Evolutionary conservation across 306 rosid genomes (phyloP).

Genomic region (Abrus pulchellus): DNA sequence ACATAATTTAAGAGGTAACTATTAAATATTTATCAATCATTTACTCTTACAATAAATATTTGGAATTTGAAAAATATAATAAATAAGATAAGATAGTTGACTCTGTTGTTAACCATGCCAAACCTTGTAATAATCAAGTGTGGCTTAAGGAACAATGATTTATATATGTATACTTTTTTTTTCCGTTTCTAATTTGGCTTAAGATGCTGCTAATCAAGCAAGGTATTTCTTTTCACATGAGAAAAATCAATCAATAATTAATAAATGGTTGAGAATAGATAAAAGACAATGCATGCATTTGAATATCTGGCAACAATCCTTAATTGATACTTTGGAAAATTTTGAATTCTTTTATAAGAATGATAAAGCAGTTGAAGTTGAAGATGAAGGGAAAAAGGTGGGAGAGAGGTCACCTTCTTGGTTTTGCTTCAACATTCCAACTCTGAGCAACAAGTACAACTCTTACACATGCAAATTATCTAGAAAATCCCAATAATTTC

Average conservation of each 20-base stretch:
- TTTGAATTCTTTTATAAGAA: not conserved
- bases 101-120: conserved; percentile 1
- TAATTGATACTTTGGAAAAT: not conserved
- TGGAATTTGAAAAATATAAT: not conserved
- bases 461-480: conserved; percentile 55
- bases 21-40: not conserved
- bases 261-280: conserved; percentile 7
- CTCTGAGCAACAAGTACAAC: conserved; percentile 66
- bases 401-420: conserved; percentile 90
- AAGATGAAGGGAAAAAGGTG: conserved; percentile 51
- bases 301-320: conserved; percentile 33
- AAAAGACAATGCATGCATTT: not conserved
- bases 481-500: conserved; percentile 45
- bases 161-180: not conserved
- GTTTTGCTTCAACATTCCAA: conserved; percentile 86
- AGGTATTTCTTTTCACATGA: not conserved
- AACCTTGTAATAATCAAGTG: conserved; percentile 9
- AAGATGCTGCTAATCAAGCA: conserved; percentile 3
- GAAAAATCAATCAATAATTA: conserved; percentile 1
- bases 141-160: not conserved
- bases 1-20: not conserved
- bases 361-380: conserved; percentile 42
- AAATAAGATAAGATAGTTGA: conserved; percentile 19
- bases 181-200: not conserved
- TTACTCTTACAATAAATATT: not conserved